phyloP scores from a whole-genome alignment of 2,329 filamentous ascomycete genomes.

The Exophiala phaeomuriformis region DNA sequence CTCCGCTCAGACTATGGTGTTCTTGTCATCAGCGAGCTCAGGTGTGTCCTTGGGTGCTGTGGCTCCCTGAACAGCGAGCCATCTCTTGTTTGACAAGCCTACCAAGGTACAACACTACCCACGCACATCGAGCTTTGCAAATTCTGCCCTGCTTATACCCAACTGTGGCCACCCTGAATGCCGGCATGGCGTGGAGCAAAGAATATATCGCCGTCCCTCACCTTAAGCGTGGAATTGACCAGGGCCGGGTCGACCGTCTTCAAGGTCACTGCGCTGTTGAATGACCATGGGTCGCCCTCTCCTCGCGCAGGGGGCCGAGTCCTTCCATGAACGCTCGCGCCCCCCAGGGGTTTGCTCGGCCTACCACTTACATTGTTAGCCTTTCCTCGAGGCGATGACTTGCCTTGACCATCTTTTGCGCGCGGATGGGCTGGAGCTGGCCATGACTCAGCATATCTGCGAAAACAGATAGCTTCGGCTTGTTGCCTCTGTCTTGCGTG shows the following conservation, averaged over 20 bases:
- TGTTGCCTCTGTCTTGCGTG: neutral
- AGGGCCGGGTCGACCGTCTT: neutral
- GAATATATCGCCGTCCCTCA: neutral
- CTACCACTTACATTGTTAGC: neutral
- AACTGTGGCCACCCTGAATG: neutral
- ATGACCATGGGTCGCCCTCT: neutral
- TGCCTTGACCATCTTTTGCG: neutral
- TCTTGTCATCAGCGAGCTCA: neutral
- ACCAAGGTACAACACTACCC: too few relatives aligned
- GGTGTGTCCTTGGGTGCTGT: too few relatives aligned
- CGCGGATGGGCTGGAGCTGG: neutral
- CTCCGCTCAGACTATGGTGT: neutral
- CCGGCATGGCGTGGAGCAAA: neutral
- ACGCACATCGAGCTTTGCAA: too few relatives aligned
- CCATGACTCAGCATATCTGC: neutral
- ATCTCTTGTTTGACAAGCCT: too few relatives aligned
- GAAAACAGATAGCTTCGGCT: neutral
- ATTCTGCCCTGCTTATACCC: neutral
- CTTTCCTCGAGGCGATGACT: neutral
- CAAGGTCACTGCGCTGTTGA: neutral
- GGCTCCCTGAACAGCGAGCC: too few relatives aligned
- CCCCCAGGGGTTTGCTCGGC: neutral
- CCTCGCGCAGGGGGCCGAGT: neutral
- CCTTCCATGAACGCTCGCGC: neutral
- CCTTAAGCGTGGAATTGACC: neutral